A percentile compares a stretch with the other conserved stretches of the same genome.
phyloP scores from a whole-genome alignment of 2,329 filamentous ascomycete species.

The Aspergillus tubingensis region DNA sequence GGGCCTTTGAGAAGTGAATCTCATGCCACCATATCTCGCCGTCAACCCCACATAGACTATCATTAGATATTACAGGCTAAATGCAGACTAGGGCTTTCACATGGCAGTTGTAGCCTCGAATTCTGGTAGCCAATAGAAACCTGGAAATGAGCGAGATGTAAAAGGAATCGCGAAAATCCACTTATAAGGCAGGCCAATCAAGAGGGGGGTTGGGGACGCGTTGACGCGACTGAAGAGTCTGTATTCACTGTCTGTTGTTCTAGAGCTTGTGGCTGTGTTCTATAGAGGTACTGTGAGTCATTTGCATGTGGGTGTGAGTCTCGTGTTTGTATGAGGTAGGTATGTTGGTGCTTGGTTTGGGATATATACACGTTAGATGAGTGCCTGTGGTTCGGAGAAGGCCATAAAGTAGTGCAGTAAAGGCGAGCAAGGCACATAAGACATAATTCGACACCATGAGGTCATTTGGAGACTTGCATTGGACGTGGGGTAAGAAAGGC shows the following conservation, averaged over 20 bases:
- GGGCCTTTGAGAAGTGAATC: constrained; percentile 38
- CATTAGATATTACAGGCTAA: neutral
- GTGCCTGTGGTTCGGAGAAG: too few relatives aligned
- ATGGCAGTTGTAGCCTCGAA: neutral
- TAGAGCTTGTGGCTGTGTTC: neutral
- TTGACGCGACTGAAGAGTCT: neutral
- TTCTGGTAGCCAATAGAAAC: neutral
- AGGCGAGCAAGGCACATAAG: too few relatives aligned
- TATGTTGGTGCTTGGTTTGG: too few relatives aligned
- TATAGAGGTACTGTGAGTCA: neutral
- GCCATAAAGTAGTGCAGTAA: too few relatives aligned
- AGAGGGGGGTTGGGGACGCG: neutral
- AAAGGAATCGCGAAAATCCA: constrained; percentile 2
- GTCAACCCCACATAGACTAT: too few relatives aligned
- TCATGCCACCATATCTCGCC: neutral
- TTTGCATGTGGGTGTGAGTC: too few relatives aligned
- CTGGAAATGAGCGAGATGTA: neutral
- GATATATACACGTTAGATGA: too few relatives aligned
- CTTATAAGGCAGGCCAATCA: neutral
- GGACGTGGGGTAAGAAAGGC: too few relatives aligned
- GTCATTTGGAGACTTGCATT: too few relatives aligned
- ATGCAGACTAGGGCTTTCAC: neutral
- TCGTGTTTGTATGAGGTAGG: too few relatives aligned
- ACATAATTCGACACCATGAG: too few relatives aligned
- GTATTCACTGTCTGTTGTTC: neutral